These are phyloP conservation scores for Pseudonitzschia pungens DNA, from an alignment of 108 stramenopile genomes.

Conservation along the genomic window DNA sequence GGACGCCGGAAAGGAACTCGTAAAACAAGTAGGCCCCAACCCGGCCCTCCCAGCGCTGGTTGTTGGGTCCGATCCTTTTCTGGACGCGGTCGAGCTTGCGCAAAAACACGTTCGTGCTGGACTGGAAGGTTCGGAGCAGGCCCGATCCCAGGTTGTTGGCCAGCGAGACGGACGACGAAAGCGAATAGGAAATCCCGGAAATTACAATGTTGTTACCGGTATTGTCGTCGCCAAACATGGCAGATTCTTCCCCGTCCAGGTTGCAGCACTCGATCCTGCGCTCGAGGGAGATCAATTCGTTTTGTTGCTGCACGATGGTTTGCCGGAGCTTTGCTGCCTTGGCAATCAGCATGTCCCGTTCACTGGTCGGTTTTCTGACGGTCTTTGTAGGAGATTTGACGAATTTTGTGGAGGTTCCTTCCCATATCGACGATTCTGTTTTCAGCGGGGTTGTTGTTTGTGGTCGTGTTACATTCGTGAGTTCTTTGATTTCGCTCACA, in stretches of 20 bases:
- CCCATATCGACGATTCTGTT: not conserved
- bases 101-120: constrained; percentile 48
- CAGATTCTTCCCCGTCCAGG: constrained; percentile 4
- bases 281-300: constrained; percentile 59
- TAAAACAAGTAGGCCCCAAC: constrained; percentile 50
- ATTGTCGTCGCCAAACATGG: too few species aligned
- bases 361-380: not conserved
- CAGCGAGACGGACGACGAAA: constrained; percentile 21
- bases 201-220: too few species aligned
- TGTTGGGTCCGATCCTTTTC: constrained; percentile 35
- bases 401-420: not conserved
- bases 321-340: constrained; percentile 55
- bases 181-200: constrained; percentile 30
- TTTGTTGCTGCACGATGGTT: constrained; percentile 52
- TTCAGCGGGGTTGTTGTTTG: too few species aligned
- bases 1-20: constrained; percentile 48
- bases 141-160: not conserved
- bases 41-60: constrained; percentile 43
- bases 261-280: constrained; percentile 46
- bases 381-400: not conserved
- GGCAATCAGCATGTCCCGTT: constrained; percentile 43
- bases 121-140: constrained; percentile 32
- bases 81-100: constrained; percentile 60
- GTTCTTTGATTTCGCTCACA: not conserved
- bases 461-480: too few species aligned